Conservation (phyloP, 2,329 filamentous ascomycete species). For the Atkinsonella hypoxylon region DNA sequence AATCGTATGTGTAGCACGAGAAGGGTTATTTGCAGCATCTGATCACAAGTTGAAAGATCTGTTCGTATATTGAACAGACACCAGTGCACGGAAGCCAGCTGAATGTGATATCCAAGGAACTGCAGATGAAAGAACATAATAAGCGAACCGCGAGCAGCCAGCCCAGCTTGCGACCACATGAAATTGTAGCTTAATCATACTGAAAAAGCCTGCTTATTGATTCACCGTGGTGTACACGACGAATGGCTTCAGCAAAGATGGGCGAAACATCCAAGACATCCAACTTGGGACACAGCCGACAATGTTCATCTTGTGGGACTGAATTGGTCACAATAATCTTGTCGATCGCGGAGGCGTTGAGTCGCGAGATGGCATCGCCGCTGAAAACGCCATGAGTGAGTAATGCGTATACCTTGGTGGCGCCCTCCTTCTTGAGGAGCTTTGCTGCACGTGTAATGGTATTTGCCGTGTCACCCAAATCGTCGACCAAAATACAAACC, state of each 20-base stretch:
- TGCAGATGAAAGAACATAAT: neutral
- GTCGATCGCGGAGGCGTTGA: constrained; percentile 87
- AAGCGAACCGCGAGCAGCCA: neutral
- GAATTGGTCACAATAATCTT: constrained; percentile 94
- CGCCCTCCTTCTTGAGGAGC: constrained; percentile 90
- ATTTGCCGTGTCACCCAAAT: constrained; percentile 90
- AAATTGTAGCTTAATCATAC: constrained; percentile 14
- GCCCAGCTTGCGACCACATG: neutral
- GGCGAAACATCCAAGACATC: constrained; percentile 83
- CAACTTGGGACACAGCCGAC: constrained; percentile 68
- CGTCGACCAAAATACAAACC: constrained; percentile 83
- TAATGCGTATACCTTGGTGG: constrained; percentile 80
- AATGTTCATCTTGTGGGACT: constrained; percentile 77
- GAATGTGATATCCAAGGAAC: neutral
- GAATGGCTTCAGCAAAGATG: constrained; percentile 90
- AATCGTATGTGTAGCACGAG: too few species aligned
- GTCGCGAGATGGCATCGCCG: constrained; percentile 85
- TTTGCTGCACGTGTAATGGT: constrained; percentile 95
- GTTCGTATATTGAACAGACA: too few species aligned
- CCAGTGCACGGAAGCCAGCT: neutral
- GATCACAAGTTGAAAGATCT: too few species aligned
- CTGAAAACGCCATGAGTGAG: constrained; percentile 92
- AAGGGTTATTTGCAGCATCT: neutral
- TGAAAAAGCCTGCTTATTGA: constrained; percentile 88
- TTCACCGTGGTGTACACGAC: constrained; percentile 92